These are phyloP conservation scores for Akanthomyces muscarius DNA, from an alignment of 2,329 filamentous ascomycete species.

Conservation along the genomic window DNA sequence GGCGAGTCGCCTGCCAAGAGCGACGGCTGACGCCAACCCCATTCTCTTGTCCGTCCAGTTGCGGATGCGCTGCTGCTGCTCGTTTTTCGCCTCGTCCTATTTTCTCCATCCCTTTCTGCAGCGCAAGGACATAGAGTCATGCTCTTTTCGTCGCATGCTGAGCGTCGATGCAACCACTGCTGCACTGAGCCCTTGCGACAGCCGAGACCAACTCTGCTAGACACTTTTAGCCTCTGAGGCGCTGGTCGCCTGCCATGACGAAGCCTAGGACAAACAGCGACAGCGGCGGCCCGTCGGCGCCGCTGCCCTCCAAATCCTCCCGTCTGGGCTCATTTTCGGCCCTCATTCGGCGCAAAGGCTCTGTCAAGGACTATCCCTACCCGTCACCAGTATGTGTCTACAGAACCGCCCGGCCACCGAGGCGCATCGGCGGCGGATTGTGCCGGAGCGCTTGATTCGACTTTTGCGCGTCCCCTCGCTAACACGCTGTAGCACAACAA, in stretches of 20 bases:
- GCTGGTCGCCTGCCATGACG: neutral
- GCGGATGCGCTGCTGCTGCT: neutral
- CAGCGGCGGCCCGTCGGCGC: slow-evolving; percentile 3
- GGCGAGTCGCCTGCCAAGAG: slow-evolving; percentile 9
- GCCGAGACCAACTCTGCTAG: neutral
- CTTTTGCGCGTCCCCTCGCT: slow-evolving; percentile 13
- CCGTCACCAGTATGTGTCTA: neutral
- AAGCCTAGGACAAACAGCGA: slow-evolving; percentile 16
- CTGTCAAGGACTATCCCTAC: slow-evolving; percentile 1
- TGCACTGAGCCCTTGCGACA: neutral
- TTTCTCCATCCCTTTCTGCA: neutral
- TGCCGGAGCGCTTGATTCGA: slow-evolving; percentile 10
- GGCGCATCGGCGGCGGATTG: neutral
- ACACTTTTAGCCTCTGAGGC: neutral
- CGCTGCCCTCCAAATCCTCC: neutral
- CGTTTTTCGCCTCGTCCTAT: neutral
- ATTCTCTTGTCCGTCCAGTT: neutral
- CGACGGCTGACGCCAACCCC: slow-evolving; percentile 5
- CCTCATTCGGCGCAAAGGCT: slow-evolving; percentile 8
- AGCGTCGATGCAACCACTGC: neutral
- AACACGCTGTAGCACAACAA: slow-evolving; percentile 17
- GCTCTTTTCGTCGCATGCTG: neutral
- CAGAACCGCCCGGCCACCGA: neutral
- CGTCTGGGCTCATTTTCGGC: slow-evolving; percentile 12
- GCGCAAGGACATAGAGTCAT: neutral